phyloP scores from a whole-genome alignment of 495 filamentous ascomycete genomes.

The Penicillium macrosclerotiorum region DNA sequence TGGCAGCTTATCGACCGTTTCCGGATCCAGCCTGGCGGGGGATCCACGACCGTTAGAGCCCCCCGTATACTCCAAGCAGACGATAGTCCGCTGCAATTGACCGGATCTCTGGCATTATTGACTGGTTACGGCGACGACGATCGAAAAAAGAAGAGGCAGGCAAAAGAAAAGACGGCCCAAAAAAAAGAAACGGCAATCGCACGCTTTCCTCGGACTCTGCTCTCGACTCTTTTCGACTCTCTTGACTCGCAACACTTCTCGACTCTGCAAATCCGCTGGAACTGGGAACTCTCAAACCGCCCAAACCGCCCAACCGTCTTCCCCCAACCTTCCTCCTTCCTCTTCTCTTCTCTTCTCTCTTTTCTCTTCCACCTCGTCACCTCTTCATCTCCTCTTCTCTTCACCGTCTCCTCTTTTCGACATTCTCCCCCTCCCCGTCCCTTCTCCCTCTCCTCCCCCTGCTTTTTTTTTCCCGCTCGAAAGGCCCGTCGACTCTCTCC shows the following conservation, averaged over 20 bases:
- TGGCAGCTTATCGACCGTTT: conserved; percentile 37
- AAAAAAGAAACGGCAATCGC: no score
- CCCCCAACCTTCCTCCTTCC: conserved; percentile 2
- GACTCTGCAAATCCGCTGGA: no score
- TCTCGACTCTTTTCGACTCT: no score
- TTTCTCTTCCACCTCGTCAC: conserved; percentile 14
- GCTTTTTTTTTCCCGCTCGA: conserved; percentile 20
- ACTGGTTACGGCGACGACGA: not conserved
- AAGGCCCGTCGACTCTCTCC: conserved; percentile 8
- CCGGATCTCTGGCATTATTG: not conserved
- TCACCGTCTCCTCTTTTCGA: conserved; percentile 15
- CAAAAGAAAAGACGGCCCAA: no score
- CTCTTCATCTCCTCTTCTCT: conserved; percentile 27
- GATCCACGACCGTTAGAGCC: conserved; percentile 34
- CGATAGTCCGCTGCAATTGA: no score
- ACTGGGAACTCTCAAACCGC: no score
- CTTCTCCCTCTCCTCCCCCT: conserved; percentile 24
- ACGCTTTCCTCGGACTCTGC: no score
- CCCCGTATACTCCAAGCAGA: not conserved
- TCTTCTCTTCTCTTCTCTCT: conserved; percentile 28
- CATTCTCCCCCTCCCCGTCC: conserved; percentile 16
- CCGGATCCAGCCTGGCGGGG: conserved; percentile 41
- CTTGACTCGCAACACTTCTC: no score
- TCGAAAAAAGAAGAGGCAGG: conserved; percentile 18
- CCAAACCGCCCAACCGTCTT: not conserved